Evolutionary conservation across 768 basidiomycete species (phyloP).

Genomic region (Phallus indusiatus): DNA sequence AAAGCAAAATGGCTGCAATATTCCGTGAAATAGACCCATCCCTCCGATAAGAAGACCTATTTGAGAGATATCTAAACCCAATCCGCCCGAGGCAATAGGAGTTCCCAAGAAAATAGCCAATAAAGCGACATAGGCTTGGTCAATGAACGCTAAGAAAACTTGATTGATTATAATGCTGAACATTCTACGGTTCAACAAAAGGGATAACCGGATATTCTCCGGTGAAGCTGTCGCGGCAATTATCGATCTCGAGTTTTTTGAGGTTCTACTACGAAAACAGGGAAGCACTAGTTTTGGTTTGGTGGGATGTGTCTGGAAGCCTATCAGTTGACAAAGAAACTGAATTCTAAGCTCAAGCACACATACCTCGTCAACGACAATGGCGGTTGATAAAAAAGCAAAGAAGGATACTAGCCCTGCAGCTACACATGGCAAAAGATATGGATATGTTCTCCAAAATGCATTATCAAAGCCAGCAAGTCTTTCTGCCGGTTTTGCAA

Average conservation of each 20-base stretch:
- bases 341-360: neutral
- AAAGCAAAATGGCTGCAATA: slow-evolving; percentile 30
- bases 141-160: slow-evolving; percentile 22
- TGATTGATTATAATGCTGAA: neutral
- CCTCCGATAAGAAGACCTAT: slow-evolving; percentile 30
- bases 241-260: neutral
- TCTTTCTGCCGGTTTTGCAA: slow-evolving; percentile 12
- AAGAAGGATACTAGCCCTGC: slow-evolving; percentile 9
- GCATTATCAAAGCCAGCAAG: slow-evolving; percentile 11
- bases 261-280: neutral
- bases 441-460: slow-evolving; percentile 14
- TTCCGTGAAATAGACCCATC: slow-evolving; percentile 28
- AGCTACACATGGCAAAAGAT: slow-evolving; percentile 13
- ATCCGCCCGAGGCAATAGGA: slow-evolving; percentile 29
- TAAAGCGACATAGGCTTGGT: slow-evolving; percentile 28
- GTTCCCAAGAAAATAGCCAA: slow-evolving; percentile 32
- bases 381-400: slow-evolving; percentile 2
- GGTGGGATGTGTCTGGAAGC: neutral
- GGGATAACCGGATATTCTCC: slow-evolving; percentile 26
- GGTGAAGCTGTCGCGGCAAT: neutral
- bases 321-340: neutral
- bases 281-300: neutral
- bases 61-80: slow-evolving; percentile 24
- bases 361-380: slow-evolving; percentile 12
- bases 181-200: slow-evolving; percentile 26